Conservation (phyloP, 1,284 basidiomycete genomes). For the Sporisorium iseilematis-ciliati region DNA sequence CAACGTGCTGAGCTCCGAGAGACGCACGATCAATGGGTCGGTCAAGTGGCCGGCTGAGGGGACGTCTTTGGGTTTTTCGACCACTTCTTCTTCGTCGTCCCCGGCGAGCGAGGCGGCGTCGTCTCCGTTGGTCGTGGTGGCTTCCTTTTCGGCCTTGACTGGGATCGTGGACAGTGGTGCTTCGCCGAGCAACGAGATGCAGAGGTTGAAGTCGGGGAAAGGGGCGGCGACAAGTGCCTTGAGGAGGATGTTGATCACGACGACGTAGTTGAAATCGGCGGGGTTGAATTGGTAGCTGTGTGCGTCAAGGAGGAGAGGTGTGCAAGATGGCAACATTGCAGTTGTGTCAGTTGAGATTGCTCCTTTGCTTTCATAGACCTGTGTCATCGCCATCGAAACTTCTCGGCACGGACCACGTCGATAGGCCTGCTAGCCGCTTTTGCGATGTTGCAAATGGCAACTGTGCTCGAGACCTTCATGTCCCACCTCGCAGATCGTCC, state of each 20-base stretch:
- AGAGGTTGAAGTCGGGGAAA: slow-evolving; percentile 86
- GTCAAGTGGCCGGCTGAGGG: slow-evolving; percentile 62
- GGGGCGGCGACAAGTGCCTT: slow-evolving; percentile 90
- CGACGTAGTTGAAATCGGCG: slow-evolving; percentile 89
- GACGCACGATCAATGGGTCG: slow-evolving; percentile 77
- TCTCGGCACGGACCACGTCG: slow-evolving; percentile 18
- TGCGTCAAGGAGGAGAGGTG: slow-evolving; percentile 8
- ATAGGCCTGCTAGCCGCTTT: neutral
- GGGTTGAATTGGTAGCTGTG: slow-evolving; percentile 95
- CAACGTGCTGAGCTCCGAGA: slow-evolving; percentile 80
- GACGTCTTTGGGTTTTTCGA: slow-evolving; percentile 69
- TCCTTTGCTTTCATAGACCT: neutral
- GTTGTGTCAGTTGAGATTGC: slow-evolving; percentile 13
- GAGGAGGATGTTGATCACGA: slow-evolving; percentile 91
- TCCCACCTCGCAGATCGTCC: neutral
- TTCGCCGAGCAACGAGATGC: slow-evolving; percentile 87
- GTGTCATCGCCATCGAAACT: no score
- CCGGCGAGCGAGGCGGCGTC: slow-evolving; percentile 36
- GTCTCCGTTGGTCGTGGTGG: slow-evolving; percentile 25
- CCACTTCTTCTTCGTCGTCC: slow-evolving; percentile 42
- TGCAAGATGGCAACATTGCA: neutral
- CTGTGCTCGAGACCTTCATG: no score
- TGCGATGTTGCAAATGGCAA: no score
- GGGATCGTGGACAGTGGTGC: slow-evolving; percentile 44
- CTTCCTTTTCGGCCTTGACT: slow-evolving; percentile 51